Percentiles rank a stretch among this genome's conserved stretches.
Evolutionary conservation across 2,329 filamentous ascomycete species (phyloP).

Genomic region (Fusarium foetens): DNA sequence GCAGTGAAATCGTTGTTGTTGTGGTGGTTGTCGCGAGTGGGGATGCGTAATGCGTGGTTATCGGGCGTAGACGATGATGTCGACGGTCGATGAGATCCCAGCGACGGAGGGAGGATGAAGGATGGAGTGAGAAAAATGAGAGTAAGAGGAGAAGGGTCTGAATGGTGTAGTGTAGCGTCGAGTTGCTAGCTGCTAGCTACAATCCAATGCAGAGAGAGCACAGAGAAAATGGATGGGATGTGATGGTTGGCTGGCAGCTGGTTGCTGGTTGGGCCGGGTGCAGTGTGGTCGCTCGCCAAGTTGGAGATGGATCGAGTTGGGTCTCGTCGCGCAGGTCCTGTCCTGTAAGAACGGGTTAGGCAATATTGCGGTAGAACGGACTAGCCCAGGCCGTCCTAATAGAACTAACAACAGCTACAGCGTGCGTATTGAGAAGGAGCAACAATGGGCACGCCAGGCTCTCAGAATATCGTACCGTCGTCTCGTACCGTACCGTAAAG

Average conservation of each 20-base stretch:
- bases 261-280: conserved; percentile 36
- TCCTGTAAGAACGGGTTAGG: conserved; percentile 7
- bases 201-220: conserved; percentile 22
- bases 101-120: conserved; percentile 10
- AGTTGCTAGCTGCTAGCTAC: conserved; percentile 30
- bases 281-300: conserved; percentile 41
- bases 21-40: conserved; percentile 27
- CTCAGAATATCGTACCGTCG: conserved; percentile 11
- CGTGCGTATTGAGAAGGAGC: conserved; percentile 1
- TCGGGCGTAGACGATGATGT: conserved; percentile 33
- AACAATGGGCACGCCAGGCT: conserved; percentile 16
- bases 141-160: conserved; percentile 28
- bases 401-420: conserved; percentile 8
- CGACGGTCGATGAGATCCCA: conserved; percentile 34
- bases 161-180: conserved; percentile 20
- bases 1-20: conserved; percentile 30
- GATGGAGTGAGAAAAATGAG: conserved; percentile 33
- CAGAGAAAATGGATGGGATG: conserved; percentile 7
- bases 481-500: not conserved
- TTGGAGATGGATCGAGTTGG: conserved; percentile 40
- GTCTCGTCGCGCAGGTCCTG: conserved; percentile 23
- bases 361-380: conserved; percentile 1
- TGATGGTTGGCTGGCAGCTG: conserved; percentile 27
- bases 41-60: conserved; percentile 36
- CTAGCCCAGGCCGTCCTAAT: conserved; percentile 21